Base-by-base conservation (phyloP, 2,329 filamentous ascomycete genomes). In the Stagonosporopsis cucurbitacearum region DNA sequence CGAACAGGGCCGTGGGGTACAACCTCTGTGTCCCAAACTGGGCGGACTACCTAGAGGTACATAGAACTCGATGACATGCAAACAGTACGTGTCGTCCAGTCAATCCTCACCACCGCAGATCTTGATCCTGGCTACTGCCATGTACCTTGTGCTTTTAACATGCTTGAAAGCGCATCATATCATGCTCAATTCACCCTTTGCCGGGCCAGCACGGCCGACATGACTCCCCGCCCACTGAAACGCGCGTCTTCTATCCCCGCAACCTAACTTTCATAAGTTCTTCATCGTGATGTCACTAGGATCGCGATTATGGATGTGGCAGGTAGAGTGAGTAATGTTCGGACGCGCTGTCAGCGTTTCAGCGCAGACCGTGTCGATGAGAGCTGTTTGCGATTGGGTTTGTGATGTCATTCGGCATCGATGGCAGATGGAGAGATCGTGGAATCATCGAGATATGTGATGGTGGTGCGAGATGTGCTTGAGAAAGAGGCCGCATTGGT, bases 291-390 rank as follows among this genome's bases (percentile, higher is more conserved):
- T 41, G 40, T 50, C 47, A 36, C 22, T 26, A 3, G 9, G 28
- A 50, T 37, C 30, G 47, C 30, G 30, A 36, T 43, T 43, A 12
- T 4, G 4, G 9, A 22, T 35, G 4, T 50, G 30, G 35, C 37
- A 20, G 22, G 30, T 22, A 17, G 28, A 22, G 30, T 8, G 28
- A 22, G 30, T 8, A 43, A 7, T 13, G 39, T 36, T 33, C 32
- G 17, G 23, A 17, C 25, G 46, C 26, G 46, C 39, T 50, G 47
- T 50, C 39, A 37, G 37, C 23, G 48, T 50, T 50, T 37, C 39
- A 43, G 37, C 13, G 32, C 32, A 6, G 17, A 32, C 17, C 22
- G 32, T 5, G 2, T 43, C 26, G 48, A 22, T 26, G 40, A 9
- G 22, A 32, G 26, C 13, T 41, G 46, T 49, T 41, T 49, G 26